Conservation (phyloP, 2,329 filamentous ascomycete genomes). For the Fusarium citri region DNA sequence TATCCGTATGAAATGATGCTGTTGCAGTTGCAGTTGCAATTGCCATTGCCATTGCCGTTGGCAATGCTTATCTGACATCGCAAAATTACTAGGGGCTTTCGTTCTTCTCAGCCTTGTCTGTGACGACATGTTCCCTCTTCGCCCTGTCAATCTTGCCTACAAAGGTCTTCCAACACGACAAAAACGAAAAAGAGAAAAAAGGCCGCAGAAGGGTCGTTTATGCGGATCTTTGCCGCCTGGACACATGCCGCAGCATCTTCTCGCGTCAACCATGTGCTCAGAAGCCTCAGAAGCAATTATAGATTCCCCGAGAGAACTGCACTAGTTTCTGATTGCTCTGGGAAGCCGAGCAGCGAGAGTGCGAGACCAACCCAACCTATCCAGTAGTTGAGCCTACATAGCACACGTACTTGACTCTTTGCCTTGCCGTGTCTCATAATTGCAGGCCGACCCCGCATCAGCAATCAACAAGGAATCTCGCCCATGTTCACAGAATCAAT, state of each 20-base stretch:
- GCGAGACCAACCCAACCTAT: slow-evolving; percentile 12
- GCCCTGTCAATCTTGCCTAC: slow-evolving; percentile 15
- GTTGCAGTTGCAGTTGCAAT: slow-evolving; percentile 4
- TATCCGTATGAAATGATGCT: slow-evolving; percentile 10
- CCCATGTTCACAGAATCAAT: slow-evolving; percentile 7
- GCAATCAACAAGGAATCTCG: slow-evolving; percentile 16
- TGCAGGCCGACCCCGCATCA: slow-evolving; percentile 35
- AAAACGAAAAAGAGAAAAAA: background rate
- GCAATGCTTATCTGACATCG: background rate
- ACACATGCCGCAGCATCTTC: slow-evolving; percentile 19
- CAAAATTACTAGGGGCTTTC: background rate
- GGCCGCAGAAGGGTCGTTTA: background rate
- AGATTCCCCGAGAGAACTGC: slow-evolving; percentile 48
- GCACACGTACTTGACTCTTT: slow-evolving; percentile 11
- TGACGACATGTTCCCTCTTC: slow-evolving; percentile 16
- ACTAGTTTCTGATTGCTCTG: slow-evolving; percentile 37
- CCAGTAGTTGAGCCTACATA: slow-evolving; percentile 20
- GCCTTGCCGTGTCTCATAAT: slow-evolving; percentile 27
- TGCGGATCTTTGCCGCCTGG: slow-evolving; percentile 24
- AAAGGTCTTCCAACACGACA: background rate
- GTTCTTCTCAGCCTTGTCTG: slow-evolving; percentile 6
- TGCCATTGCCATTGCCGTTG: slow-evolving; percentile 23
- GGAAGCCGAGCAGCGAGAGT: background rate
- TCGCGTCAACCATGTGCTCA: slow-evolving; percentile 31
- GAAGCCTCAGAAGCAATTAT: slow-evolving; percentile 51